Percentiles rank a stretch among this genome's conserved stretches.
Evolutionary conservation across 78 protist genomes (phyloP).

Genomic region (slime mould (Dictyostelium discoideum)): dicty_2.7 NC_007088.5:5426501-5427000

Average conservation of each 20-base stretch:
- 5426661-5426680: background rate
- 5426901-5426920: conserved; percentile 25
- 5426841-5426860: conserved; percentile 54
- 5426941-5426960: conserved; percentile 36
- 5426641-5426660: background rate
- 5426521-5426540: conserved; percentile 61
- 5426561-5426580: conserved; percentile 45
- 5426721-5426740: conserved; percentile 51
- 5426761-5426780: background rate
- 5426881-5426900: conserved; percentile 68
- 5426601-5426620: conserved; percentile 52
- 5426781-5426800: conserved; percentile 29
- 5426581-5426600: conserved; percentile 51
- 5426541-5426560: conserved; percentile 46
- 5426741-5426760: conserved; percentile 49
- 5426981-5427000: background rate
- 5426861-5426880: conserved; percentile 35
- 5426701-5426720: conserved; percentile 32
- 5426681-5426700: too few relatives aligned
- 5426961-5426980: conserved; percentile 33
- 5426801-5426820: conserved; percentile 24
- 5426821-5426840: conserved; percentile 23
- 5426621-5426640: background rate
- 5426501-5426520: conserved; percentile 43
- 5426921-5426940: conserved; percentile 54